Evolutionary conservation across 2,329 filamentous ascomycete genomes (phyloP), one percentile per base, ranked within the genome.

Genomic region (Claviceps purpurea): DNA sequence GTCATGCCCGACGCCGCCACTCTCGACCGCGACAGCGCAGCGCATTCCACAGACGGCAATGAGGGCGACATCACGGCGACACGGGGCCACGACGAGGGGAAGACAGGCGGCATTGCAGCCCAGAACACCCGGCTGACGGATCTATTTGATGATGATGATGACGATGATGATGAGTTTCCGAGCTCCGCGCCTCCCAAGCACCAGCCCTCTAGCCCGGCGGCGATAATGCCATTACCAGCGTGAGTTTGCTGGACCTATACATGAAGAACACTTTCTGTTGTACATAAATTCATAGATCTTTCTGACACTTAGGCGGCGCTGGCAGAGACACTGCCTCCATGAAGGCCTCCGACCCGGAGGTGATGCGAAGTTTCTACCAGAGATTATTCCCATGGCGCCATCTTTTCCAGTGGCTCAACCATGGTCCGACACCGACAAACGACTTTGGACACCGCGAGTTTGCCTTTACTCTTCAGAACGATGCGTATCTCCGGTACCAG

Each of bases 391-490:
- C 93, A 4, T 98, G 95, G 76, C 82, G 90, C 54, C 85, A 88
- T 56, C 81, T 97, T 20, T 98, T 96, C 70, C 90, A 96, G 67
- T 98, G 93, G 93, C 80, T 98, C 47, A 98, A 97, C 65, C 93
- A 97, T 69, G 88, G 87, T 51, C 85, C 89, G 6, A 82, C 82
- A 6, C 90, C 93, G 0, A 85, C 85, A 4, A 84, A 83, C 58
- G 90, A 97, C 68, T 97, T 97, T 70, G 82, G 77, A 30, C 87
- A 97, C 66, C 85, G 93, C 64, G 93, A 98, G 68, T 97, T 98
- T 65, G 90, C 93, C 18, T 91, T 97, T 64, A 95, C 90, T 1
- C 77, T 97, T n/a, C 84, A 85, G 54, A 94, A 90, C 63, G 90
- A 95, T 59, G 87, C 86, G 42, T 95, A 96, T 67, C 77, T 95